Conservation (phyloP, 768 basidiomycete genomes). For the Dentipellis fragilis region DNA sequence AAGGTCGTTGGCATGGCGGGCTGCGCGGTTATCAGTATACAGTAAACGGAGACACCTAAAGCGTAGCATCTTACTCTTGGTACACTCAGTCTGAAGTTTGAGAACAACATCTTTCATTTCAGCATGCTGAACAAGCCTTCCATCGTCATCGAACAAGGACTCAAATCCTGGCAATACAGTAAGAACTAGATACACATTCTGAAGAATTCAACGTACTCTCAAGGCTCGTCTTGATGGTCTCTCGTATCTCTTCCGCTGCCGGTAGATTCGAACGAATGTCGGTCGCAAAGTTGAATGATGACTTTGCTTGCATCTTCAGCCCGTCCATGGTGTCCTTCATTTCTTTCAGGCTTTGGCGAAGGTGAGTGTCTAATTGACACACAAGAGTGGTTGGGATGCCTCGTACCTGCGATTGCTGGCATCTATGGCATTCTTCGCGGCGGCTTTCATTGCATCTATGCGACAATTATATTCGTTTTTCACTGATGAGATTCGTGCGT, state of each 20-base stretch:
- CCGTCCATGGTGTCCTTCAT: constrained; percentile 4
- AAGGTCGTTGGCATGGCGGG: constrained; percentile 13
- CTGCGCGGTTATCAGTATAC: neutral
- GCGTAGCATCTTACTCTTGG: constrained; percentile 1
- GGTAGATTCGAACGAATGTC: constrained; percentile 7
- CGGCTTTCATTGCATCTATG: constrained; percentile 3
- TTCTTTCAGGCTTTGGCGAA: constrained; percentile 8
- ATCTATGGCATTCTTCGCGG: constrained; percentile 4
- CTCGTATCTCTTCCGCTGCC: constrained; percentile 7
- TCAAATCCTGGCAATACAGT: constrained; percentile 5
- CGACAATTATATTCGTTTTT: neutral
- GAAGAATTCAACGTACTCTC: constrained; percentile 2
- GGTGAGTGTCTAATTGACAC: too few relatives aligned
- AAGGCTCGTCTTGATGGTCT: constrained; percentile 4
- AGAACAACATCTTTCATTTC: constrained; percentile 7
- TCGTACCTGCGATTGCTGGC: neutral
- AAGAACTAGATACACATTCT: neutral
- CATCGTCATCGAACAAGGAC: constrained; percentile 1
- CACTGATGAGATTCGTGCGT: neutral
- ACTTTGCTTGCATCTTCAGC: constrained; percentile 11
- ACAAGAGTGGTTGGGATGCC: too few relatives aligned
- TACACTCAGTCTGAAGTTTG: constrained; percentile 8
- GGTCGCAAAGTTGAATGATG: constrained; percentile 9
- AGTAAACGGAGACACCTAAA: neutral
- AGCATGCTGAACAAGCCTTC: constrained; percentile 2